Conservation (phyloP, 495 filamentous ascomycete species). For the Tuber indicum region DNA sequence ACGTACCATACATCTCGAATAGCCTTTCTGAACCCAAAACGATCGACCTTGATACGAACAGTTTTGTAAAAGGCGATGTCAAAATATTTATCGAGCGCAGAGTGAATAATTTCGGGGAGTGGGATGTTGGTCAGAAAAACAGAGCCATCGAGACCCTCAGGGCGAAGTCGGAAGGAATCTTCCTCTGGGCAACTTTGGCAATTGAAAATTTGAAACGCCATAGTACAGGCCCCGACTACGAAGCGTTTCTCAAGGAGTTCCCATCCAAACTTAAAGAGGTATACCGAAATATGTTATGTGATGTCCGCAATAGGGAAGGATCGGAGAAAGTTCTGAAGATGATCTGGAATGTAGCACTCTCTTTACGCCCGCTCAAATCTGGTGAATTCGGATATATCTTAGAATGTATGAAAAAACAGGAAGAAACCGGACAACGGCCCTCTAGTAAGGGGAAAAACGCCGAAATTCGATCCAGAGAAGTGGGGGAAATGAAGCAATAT, state of each 20-base stretch:
- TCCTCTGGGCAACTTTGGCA: not conserved
- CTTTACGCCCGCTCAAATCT: not conserved
- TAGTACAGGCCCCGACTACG: not conserved
- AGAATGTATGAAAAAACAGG: not conserved
- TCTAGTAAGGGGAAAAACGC: not conserved
- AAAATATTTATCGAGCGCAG: not conserved
- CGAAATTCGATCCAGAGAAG: not conserved
- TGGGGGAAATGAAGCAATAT: not conserved
- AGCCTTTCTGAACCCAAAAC: not conserved
- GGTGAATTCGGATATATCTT: not conserved
- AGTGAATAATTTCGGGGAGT: not conserved
- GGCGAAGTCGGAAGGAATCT: not conserved
- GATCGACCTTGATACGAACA: not conserved
- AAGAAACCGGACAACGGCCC: not conserved
- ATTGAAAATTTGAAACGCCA: not conserved
- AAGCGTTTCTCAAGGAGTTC: not conserved
- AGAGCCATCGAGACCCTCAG: not conserved
- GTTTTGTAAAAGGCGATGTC: not conserved
- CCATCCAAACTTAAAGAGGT: not conserved
- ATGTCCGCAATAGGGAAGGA: not conserved
- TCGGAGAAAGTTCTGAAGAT: not conserved
- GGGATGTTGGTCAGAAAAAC: fast-evolving
- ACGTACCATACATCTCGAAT: not conserved
- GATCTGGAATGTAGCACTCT: not conserved
- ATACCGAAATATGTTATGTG: not conserved